Base-by-base conservation (phyloP, 2,329 filamentous ascomycete species). In the Cadophora luteo-olivacea region DNA sequence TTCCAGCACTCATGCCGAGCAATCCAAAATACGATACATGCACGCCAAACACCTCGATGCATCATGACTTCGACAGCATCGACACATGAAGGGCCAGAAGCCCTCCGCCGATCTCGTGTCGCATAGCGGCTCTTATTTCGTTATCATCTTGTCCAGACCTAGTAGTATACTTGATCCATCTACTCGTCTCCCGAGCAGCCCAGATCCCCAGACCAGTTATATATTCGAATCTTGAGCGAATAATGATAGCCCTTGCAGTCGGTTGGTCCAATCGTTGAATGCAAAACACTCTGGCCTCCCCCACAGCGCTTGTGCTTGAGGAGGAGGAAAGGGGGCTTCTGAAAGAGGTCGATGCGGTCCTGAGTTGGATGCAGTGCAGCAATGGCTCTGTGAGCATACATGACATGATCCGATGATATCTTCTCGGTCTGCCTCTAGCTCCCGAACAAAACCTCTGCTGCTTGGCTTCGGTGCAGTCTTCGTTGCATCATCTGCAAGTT, bases 261-360 rank as follows among this genome's bases (percentile, higher is more conserved):
- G 16, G 19, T 57, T 57, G 8, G 32, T 33, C 6, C 5, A 22
- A 22, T 57, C 54, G 7, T 57, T 57, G 54, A 36, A 57, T n/a
- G 32, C 29, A 57, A 57, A 25, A 57, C 54, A 57, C 16, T 57
- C 54, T 29, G 54, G 32, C 29, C 54, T 33, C 54, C 25, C 29
- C 16, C 25, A 57, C 2, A 57, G 32, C 6, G 54, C 16, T 5
- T n/a, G 19, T 57, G 29, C 5, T 22, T 33, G 54, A 3, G 32
- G 25, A 8, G 54, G 16, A 36, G 25, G 29, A 9, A n/a, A 57
- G 4, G 4, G 8, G 1, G 14, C 54, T n/a, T 57, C 54, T n/a
- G 32, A 5, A 3, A 36, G 54, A 8, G 12, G 14, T 36, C 16
- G 8, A n/a, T 57, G 29, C 19, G 51, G 12, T 57, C 14, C n/a